These are phyloP conservation scores for Laburnicola sp. DNA, from an alignment of 2,329 filamentous ascomycete species.

Conservation along the genomic window DNA sequence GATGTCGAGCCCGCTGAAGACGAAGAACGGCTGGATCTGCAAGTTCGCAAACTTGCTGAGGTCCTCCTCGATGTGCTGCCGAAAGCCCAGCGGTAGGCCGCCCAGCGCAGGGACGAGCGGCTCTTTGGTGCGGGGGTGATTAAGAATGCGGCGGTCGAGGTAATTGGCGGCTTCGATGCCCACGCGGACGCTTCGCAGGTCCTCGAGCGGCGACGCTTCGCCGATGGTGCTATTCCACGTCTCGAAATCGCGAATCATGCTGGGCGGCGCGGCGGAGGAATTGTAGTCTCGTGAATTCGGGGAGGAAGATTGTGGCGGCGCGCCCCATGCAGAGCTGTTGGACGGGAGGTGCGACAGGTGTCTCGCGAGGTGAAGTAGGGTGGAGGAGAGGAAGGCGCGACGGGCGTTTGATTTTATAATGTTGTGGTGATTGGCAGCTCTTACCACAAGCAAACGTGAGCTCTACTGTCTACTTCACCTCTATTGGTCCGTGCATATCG, in stretches of 20 bases:
- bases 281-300: not conserved
- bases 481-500: not conserved
- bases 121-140: constrained; percentile 64
- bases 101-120: constrained; percentile 88
- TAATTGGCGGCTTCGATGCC: constrained; percentile 91
- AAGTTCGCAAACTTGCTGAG: constrained; percentile 71
- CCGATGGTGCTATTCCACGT: constrained; percentile 60
- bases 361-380: not conserved
- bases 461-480: not conserved
- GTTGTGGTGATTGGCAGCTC: not conserved
- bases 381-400: not conserved
- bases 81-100: constrained; percentile 79
- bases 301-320: not conserved
- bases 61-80: constrained; percentile 73
- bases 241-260: constrained; percentile 55
- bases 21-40: constrained; percentile 77
- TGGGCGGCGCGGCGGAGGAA: constrained; percentile 11
- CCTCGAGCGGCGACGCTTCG: constrained; percentile 64
- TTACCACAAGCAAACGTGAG: constrained; percentile 1
- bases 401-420: not conserved
- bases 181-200: constrained; percentile 73
- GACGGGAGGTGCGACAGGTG: not conserved
- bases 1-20: constrained; percentile 87
- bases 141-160: constrained; percentile 70
- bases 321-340: not conserved